These are phyloP conservation scores for Periconia sp. DNA, from an alignment of 2,329 filamentous ascomycete genomes.

Conservation along the genomic window DNA sequence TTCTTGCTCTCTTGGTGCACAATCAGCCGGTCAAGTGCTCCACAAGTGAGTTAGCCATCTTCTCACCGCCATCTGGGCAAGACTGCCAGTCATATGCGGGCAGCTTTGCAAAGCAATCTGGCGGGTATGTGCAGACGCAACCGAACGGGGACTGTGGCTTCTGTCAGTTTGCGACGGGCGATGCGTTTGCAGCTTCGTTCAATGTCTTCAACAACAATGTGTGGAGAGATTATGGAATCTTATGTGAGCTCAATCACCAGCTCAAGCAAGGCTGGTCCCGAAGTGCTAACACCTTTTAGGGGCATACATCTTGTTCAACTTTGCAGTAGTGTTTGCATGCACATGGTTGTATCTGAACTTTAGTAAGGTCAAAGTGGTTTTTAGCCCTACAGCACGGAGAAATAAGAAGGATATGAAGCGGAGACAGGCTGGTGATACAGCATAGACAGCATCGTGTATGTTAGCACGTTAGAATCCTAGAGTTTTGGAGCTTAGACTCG, in stretches of 20 bases:
- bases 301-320: conserved; percentile 69
- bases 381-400: conserved; percentile 42
- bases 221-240: conserved; percentile 71
- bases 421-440: conserved; percentile 27
- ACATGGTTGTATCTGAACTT: conserved; percentile 61
- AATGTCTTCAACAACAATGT: conserved; percentile 66
- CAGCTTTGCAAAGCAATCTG: conserved; percentile 58
- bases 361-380: conserved; percentile 40
- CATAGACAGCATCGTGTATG: conserved; percentile 5
- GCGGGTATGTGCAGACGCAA: conserved; percentile 67
- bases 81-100: conserved; percentile 67
- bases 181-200: conserved; percentile 63
- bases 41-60: conserved; percentile 64
- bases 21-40: conserved; percentile 63
- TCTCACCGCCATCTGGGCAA: conserved; percentile 63
- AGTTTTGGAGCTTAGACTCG: no score
- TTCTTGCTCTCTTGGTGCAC: conserved; percentile 63
- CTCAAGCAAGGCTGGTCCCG: no score
- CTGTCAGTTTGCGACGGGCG: conserved; percentile 67
- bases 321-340: conserved; percentile 57
- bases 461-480: no score
- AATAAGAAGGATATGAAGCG: conserved; percentile 39
- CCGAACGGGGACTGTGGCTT: conserved; percentile 65
- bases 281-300: neutral
- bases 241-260: conserved; percentile 50